Conservation (phyloP, 371 early-diverging fungal genomes). For the Mortierella polycephala region DNA sequence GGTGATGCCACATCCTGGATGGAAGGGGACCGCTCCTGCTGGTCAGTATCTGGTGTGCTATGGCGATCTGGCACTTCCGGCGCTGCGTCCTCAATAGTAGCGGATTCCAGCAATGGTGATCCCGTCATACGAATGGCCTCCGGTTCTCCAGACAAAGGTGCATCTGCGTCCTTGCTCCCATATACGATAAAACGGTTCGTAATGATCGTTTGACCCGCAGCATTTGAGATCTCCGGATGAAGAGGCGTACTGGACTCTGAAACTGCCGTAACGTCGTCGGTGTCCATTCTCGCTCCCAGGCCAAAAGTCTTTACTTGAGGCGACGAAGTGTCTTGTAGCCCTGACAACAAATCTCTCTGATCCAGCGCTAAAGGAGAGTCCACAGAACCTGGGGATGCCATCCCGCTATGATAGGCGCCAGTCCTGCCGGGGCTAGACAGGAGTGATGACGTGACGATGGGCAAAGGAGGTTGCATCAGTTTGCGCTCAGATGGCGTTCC, state of each 20-base stretch:
- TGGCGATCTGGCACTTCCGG: neutral
- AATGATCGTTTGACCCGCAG: too few species aligned
- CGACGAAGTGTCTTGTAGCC: neutral
- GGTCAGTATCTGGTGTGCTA: neutral
- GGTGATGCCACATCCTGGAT: conserved; percentile 3
- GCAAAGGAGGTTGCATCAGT: conserved; percentile 13
- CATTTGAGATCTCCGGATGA: too few species aligned
- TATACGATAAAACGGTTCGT: too few species aligned
- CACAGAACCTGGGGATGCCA: conserved; percentile 4
- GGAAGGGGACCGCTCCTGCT: neutral
- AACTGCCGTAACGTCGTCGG: too few species aligned
- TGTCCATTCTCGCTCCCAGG: too few species aligned
- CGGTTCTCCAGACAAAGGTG: too few species aligned
- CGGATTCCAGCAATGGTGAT: too few species aligned
- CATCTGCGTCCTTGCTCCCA: too few species aligned
- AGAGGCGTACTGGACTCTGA: too few species aligned
- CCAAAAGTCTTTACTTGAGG: too few species aligned
- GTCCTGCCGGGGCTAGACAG: conserved; percentile 8
- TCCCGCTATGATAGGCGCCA: conserved; percentile 3
- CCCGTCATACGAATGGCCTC: too few species aligned
- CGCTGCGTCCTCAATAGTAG: neutral
- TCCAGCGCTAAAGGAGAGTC: conserved; percentile 5
- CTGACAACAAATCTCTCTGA: neutral
- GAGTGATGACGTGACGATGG: conserved; percentile 13
- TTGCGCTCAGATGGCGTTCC: conserved; percentile 12